Evolutionary conservation across 2,329 filamentous ascomycete species (phyloP).

Genomic region (Xylaria sp.): DNA sequence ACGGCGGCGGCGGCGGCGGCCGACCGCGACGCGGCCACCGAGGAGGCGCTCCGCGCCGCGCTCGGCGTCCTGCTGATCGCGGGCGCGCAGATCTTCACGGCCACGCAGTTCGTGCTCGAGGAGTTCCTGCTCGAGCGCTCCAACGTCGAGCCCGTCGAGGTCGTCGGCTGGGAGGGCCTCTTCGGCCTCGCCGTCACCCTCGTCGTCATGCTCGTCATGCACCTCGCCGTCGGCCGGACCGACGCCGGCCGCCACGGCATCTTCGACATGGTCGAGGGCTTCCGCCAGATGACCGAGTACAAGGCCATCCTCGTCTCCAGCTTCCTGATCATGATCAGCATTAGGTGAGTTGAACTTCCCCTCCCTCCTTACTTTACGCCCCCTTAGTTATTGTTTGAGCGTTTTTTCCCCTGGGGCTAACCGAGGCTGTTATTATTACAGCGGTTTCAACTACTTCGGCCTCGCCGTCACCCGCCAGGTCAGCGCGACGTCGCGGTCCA

Average conservation of each 20-base stretch:
- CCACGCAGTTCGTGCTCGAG: constrained; percentile 93
- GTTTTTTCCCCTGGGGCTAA: neutral
- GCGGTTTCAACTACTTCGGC: constrained; percentile 98
- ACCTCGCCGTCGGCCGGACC: constrained; percentile 75
- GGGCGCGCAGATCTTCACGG: constrained; percentile 93
- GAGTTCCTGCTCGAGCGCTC: constrained; percentile 81
- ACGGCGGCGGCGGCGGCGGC: constrained; percentile 35
- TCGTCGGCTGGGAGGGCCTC: constrained; percentile 94
- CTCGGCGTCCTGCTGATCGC: constrained; percentile 90
- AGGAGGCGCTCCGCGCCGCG: constrained; percentile 66
- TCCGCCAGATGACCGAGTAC: constrained; percentile 76
- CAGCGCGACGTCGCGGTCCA: constrained; percentile 89
- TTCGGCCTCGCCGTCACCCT: constrained; percentile 86
- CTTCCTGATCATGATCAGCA: constrained; percentile 93
- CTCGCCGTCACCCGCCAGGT: constrained; percentile 88
- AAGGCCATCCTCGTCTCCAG: constrained; percentile 74
- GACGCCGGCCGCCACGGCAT: constrained; percentile 75
- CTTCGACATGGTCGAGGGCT: constrained; percentile 88
- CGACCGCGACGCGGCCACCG: constrained; percentile 43
- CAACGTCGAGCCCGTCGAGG: constrained; percentile 75
- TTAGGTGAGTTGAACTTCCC: constrained; percentile 69
- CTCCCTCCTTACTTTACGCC: no score
- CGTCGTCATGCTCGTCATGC: constrained; percentile 76
- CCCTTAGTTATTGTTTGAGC: no score
- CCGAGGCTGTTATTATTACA: constrained; percentile 42